Evolutionary conservation across 2,329 filamentous ascomycete species (phyloP), one percentile per base, ranked within the genome.

Genomic region (Aciculosporium take): DNA sequence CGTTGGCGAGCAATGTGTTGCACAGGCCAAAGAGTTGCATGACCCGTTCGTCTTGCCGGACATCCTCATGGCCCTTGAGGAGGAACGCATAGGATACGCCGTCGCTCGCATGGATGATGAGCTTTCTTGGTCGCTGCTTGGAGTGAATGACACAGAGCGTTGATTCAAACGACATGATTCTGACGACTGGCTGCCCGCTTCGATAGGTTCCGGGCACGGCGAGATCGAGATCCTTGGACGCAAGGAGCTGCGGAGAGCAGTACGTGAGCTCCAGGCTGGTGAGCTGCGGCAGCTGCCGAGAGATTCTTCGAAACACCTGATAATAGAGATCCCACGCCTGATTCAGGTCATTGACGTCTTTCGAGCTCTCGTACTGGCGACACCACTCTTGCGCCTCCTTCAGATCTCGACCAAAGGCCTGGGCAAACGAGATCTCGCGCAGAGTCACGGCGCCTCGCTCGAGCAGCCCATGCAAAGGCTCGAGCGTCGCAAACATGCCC

Each of bases 311-410:
- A 76, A 98, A 98, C 1, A 96, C 91, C 50, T 94, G 87, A 62
- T 98, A 98, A 63, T 99, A 99, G 12, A 98, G 74, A 62, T 99
- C 93, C 91, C 91, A 99, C 6, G 91, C 91, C 61, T 94, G 87
- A 56, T 96, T 98, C 35, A 98, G 75, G 58, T 99, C 93, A 37
- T 85, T 89, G 46, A 91, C 79, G 55, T 98, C 91, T 39, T 80
- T 74, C n/a, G 84, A 91, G 31, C 78, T 76, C 53, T 85, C 81
- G 63, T 94, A 98, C 40, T 93, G 84, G 47, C 84, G 80, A 59
- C 91, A 98, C 81, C 91, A 98, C 51, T 96, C 88, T 46, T 86
- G 81, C 7, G 91, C 93, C 61, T 99, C 93, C 45, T 85, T 82
- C 18, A 99, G 72, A 57, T 98, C 93, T 25, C 93, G 81, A 0